Conservation (phyloP, 1,284 basidiomycete species). For the Sanguinoderma infundibulare region DNA sequence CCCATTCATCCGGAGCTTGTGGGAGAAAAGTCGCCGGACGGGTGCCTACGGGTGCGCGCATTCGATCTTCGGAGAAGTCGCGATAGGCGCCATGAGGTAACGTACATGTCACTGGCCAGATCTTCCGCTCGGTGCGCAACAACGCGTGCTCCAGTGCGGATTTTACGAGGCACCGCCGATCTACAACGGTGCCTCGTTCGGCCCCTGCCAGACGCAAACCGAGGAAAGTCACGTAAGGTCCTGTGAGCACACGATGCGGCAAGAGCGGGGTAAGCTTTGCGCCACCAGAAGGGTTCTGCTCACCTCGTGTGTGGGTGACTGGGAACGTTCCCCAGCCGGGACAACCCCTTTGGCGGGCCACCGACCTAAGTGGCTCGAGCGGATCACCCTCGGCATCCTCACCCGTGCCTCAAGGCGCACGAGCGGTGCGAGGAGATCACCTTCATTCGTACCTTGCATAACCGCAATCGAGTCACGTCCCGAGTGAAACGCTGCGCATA, state of each 20-base stretch:
- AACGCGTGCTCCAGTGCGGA: conserved; percentile 3
- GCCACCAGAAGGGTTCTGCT: not conserved
- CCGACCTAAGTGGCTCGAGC: not conserved
- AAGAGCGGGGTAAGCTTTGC: not conserved
- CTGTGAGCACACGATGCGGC: not conserved
- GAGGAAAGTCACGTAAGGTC: not conserved
- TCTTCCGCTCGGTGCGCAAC: not conserved
- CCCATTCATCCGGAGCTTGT: not conserved
- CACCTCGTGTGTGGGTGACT: not conserved
- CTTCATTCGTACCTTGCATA: not conserved
- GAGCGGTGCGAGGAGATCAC: not conserved
- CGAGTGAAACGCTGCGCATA: not conserved
- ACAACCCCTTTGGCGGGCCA: not conserved
- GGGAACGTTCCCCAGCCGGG: not conserved
- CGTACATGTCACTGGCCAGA: not conserved
- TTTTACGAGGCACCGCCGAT: not conserved
- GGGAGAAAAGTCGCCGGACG: conserved; percentile 4
- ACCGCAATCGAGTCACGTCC: not conserved
- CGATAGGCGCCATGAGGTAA: conserved; percentile 6
- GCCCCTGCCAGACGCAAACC: not conserved
- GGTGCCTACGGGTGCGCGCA: too few species aligned
- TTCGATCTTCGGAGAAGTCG: conserved; percentile 2
- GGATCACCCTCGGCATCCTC: not conserved
- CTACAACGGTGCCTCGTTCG: not conserved
- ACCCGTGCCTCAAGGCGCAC: not conserved